Evolutionary conservation across 306 rosid genomes (phyloP), one percentile per base, ranked within the genome.

Genomic region (Ziziphus jujuba): DNA sequence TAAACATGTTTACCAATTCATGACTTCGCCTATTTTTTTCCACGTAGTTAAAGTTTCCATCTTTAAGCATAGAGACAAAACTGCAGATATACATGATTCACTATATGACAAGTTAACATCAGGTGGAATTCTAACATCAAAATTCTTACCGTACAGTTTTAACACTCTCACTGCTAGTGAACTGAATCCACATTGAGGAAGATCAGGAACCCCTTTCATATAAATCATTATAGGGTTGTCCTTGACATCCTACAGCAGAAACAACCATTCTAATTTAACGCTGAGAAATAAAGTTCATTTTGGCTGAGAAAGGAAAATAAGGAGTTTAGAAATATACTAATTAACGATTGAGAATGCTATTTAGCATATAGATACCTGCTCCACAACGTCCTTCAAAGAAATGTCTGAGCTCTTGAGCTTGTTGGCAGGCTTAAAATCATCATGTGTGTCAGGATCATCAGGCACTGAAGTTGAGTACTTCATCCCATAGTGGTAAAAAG

Each of bases 101-200:
- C 23, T 9, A 35, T 14, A n/a, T 7, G n/a, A 19, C 12, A 31
- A 0, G 33, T 28, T 28, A 28, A 28, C 33, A 28, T 1, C 4
- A 33, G 12, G 13, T 50, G 31, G n/a, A 9, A 52, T 12, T n/a
- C 65, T 7, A 59, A 69, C 33, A 40, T 40, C 19, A 9, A 19
- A 25, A 55, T 16, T 75, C 90, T 63, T 65, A 89, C 96, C 55
- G 69, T 89, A 87, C 7, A 17, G 85, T 43, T 81, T 80, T 63
- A 91, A 77, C 49, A 89, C 90, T 77, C 82, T 85, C 25, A 89
- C 90, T 34, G 96, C 97, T 33, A 91, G 88, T 38, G 90, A 80
- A 79, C 96, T 89, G 69, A 89, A 91, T 53, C 97, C 91, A 75
- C 97, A 91, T 59, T 83, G 89, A 56, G 96, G 96, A 71, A 71